Evolutionary conservation across 2,329 filamentous ascomycete genomes (phyloP).

Genomic region (Pestalotiopsis sp.): DNA sequence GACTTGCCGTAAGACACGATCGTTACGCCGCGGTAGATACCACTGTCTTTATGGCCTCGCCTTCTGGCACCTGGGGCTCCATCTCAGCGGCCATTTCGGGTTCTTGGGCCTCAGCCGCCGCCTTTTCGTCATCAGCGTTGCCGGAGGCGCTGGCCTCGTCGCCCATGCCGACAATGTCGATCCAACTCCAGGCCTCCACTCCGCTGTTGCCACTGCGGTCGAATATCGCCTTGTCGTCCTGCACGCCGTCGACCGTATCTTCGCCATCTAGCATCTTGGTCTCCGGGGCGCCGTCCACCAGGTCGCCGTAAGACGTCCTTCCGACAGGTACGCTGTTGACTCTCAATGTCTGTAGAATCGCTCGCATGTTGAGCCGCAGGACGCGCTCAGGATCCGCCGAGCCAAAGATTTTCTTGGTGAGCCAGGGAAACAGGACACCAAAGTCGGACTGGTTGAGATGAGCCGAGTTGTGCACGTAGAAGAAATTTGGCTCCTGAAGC

Average conservation of each 20-base stretch:
- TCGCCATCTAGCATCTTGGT: conserved; percentile 33
- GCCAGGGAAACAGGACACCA: conserved; percentile 77
- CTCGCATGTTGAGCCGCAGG: conserved; percentile 61
- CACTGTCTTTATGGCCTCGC: conserved; percentile 14
- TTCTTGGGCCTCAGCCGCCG: conserved; percentile 29
- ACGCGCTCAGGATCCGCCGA: conserved; percentile 61
- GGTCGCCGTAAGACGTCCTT: conserved; percentile 50
- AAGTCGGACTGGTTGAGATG: conserved; percentile 86
- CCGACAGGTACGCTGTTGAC: conserved; percentile 51
- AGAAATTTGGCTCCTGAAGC: conserved; percentile 65
- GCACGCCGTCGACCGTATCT: conserved; percentile 29
- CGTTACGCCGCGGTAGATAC: neutral
- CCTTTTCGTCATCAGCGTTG: conserved; percentile 18
- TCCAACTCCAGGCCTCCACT: conserved; percentile 54
- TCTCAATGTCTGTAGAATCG: conserved; percentile 59
- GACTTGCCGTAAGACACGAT: too few relatives aligned
- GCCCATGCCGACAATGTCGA: conserved; percentile 55
- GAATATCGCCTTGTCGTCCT: conserved; percentile 55
- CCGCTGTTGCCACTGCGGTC: conserved; percentile 39
- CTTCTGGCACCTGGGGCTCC: conserved; percentile 28
- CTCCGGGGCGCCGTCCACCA: conserved; percentile 49
- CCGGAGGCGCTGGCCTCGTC: conserved; percentile 22
- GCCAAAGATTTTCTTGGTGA: conserved; percentile 60
- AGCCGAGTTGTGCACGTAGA: conserved; percentile 73
- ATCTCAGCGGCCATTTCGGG: conserved; percentile 38